phyloP scores from a whole-genome alignment of 805 yeast genomes.

The Zygosaccharomyces bailii region DNA sequence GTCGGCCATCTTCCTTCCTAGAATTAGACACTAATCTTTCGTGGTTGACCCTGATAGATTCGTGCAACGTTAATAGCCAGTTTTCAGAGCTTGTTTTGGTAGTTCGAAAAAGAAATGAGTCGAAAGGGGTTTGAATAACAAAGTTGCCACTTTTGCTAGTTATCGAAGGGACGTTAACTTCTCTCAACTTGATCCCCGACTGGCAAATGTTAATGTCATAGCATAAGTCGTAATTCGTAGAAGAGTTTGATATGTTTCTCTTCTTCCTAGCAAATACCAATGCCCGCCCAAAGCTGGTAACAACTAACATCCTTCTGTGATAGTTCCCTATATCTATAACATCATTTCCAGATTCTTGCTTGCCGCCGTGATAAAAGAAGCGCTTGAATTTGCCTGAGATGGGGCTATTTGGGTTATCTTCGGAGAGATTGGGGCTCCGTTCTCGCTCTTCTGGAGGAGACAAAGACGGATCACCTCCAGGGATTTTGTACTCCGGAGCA shows the following conservation, averaged over 20 bases:
- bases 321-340: conserved; percentile 35
- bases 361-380: conserved; percentile 27
- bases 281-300: conserved; percentile 63
- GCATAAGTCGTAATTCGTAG: conserved; percentile 43
- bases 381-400: conserved; percentile 30
- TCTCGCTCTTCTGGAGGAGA: conserved; percentile 2
- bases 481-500: conserved; percentile 20
- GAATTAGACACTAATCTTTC: conserved; percentile 41
- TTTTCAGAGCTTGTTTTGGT: conserved; percentile 47
- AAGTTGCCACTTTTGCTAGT: conserved; percentile 38
- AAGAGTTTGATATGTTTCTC: conserved; percentile 32
- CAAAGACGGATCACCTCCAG: conserved; percentile 14
- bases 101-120: conserved; percentile 56
- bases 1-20: conserved; percentile 13
- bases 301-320: conserved; percentile 48
- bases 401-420: conserved; percentile 14
- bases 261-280: conserved; percentile 47
- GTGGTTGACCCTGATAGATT: conserved; percentile 45
- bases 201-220: conserved; percentile 54
- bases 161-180: conserved; percentile 43
- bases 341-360: conserved; percentile 16
- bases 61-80: conserved; percentile 58
- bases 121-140: conserved; percentile 53
- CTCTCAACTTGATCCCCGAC: conserved; percentile 55
- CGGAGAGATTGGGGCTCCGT: conserved; percentile 4